Percentiles rank a stretch among this genome's conserved stretches.
These are phyloP conservation scores for Allantophomopsis cytisporea DNA, from an alignment of 2,329 filamentous ascomycete genomes.

Conservation along the genomic window DNA sequence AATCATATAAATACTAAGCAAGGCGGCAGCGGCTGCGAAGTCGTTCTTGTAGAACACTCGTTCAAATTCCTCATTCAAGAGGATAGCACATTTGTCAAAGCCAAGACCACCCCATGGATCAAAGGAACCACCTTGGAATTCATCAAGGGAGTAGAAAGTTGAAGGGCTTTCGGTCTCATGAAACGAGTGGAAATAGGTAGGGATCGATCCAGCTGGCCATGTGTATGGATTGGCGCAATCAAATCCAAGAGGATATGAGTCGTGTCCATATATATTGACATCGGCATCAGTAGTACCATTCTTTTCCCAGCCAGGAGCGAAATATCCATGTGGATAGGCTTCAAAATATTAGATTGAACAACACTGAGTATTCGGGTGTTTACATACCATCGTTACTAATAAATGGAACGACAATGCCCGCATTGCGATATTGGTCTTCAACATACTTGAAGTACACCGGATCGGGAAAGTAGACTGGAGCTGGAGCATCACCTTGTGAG, in stretches of 20 bases:
- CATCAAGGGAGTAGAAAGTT: constrained; percentile 46
- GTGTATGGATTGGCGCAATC: constrained; percentile 30
- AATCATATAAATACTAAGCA: constrained; percentile 68
- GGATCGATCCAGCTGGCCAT: constrained; percentile 44
- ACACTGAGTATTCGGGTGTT: no score
- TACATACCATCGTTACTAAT: constrained; percentile 56
- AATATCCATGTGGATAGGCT: constrained; percentile 7
- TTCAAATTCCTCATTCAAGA: constrained; percentile 62
- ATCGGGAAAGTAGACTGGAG: constrained; percentile 44
- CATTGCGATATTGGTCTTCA: constrained; percentile 50
- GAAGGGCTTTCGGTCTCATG: constrained; percentile 48
- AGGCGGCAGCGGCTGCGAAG: constrained; percentile 48
- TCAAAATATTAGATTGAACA: no score
- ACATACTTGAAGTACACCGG: constrained; percentile 58
- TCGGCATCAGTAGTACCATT: constrained; percentile 15
- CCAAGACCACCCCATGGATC: constrained; percentile 64
- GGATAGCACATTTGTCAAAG: constrained; percentile 49
- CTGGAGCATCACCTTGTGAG: constrained; percentile 30
- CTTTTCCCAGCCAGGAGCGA: constrained; percentile 13
- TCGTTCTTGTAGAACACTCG: constrained; percentile 71
- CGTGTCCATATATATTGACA: constrained; percentile 22
- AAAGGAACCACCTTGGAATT: constrained; percentile 60
- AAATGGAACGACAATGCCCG: constrained; percentile 60
- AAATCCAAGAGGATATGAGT: constrained; percentile 29
- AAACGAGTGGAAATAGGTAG: constrained; percentile 35